A percentile compares a stretch with the other conserved stretches of the same genome.
Conservation (phyloP, 2,329 filamentous ascomycete genomes). For the Fonsecaea monophora region DNA sequence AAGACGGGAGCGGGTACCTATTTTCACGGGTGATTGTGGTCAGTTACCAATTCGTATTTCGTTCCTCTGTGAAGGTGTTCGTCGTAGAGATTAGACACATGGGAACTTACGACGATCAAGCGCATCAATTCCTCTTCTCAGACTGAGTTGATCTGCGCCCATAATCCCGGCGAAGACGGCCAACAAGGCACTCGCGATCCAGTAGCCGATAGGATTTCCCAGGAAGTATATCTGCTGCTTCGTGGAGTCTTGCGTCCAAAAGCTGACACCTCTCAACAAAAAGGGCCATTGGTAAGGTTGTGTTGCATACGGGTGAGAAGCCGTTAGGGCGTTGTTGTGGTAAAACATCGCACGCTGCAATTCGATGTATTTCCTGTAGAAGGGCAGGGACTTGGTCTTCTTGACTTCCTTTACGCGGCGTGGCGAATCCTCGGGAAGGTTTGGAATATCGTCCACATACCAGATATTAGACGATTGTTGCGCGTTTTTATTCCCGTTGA, state of each 20-base stretch:
- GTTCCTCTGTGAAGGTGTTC: not conserved
- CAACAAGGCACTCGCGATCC: constrained; percentile 88
- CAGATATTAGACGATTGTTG: constrained; percentile 89
- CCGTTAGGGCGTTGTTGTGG: constrained; percentile 98
- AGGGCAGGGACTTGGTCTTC: constrained; percentile 82
- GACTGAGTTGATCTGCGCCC: constrained; percentile 88
- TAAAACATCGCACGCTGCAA: constrained; percentile 98
- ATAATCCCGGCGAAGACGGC: constrained; percentile 94
- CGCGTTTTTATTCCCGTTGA: constrained; percentile 98
- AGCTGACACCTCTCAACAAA: constrained; percentile 93
- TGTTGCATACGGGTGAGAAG: constrained; percentile 94
- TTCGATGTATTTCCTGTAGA: constrained; percentile 94
- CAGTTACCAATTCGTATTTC: constrained; percentile 40
- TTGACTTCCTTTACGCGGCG: constrained; percentile 78
- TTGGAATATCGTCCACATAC: constrained; percentile 91
- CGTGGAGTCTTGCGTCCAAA: constrained; percentile 97
- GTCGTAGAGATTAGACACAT: not conserved
- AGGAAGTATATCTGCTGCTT: constrained; percentile 98
- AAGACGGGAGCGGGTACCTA: constrained; percentile 84
- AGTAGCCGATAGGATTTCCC: constrained; percentile 96
- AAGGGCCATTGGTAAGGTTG: constrained; percentile 98
- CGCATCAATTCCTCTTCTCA: constrained; percentile 90
- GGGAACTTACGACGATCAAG: constrained; percentile 82
- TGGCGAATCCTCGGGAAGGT: constrained; percentile 71
- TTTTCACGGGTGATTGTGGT: constrained; percentile 38